A percentile compares a stretch with the other conserved stretches of the same genome.
Conservation (phyloP, 2,329 filamentous ascomycete species). For the Phoma sp. region DNA sequence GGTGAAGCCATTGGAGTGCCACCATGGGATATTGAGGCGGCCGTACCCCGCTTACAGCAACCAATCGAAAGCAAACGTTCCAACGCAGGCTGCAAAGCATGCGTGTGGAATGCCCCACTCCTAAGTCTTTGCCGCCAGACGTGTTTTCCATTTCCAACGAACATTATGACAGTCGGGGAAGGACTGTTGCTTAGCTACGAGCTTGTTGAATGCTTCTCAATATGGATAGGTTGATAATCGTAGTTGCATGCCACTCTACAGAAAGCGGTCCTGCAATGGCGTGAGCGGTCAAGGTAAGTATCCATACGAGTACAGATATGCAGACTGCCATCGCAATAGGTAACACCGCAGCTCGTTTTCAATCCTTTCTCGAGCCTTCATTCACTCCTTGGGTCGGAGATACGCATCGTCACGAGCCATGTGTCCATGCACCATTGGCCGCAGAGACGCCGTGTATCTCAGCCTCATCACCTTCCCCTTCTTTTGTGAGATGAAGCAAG, state of each 20-base stretch:
- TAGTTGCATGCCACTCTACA: neutral
- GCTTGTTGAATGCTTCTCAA: neutral
- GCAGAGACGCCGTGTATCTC: conserved; percentile 1
- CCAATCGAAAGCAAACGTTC: neutral
- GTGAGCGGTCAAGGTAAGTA: neutral
- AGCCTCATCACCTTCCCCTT: neutral
- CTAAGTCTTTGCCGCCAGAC: neutral
- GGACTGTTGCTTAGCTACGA: neutral
- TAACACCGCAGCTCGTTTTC: neutral
- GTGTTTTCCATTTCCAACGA: neutral
- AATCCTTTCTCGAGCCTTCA: neutral
- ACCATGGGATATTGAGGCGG: neutral
- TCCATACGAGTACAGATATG: neutral
- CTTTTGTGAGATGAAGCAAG: neutral
- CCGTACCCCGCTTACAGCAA: neutral
- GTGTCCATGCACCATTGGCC: conserved; percentile 3
- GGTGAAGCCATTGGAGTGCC: neutral
- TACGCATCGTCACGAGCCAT: conserved; percentile 1
- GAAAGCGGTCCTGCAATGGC: neutral
- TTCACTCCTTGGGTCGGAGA: neutral
- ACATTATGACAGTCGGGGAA: neutral
- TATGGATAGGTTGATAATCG: neutral
- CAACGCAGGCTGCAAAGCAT: neutral
- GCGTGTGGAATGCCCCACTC: neutral
- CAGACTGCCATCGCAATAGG: neutral